Percentiles rank a stretch among this genome's conserved stretches.
Evolutionary conservation across 2,329 filamentous ascomycete species (phyloP).

Genomic region (Neonectria coccinea): DNA sequence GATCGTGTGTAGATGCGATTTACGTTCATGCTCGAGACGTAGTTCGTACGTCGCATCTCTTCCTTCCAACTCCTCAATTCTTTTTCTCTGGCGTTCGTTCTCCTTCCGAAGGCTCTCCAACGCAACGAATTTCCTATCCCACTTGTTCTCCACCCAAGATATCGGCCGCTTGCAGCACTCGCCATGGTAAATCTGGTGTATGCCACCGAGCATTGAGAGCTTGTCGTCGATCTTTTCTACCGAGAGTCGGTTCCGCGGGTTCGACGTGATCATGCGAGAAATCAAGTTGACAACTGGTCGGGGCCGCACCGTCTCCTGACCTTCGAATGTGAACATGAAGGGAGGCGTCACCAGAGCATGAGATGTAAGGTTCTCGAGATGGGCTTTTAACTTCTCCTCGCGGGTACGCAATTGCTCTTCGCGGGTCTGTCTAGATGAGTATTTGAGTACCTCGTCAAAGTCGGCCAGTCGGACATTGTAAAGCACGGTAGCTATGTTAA

Average conservation of each 20-base stretch:
- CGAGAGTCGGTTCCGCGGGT: constrained; percentile 48
- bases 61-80: constrained; percentile 52
- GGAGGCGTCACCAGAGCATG: constrained; percentile 51
- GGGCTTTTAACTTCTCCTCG: constrained; percentile 51
- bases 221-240: constrained; percentile 55
- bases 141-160: constrained; percentile 51
- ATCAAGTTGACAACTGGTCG: constrained; percentile 56
- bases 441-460: constrained; percentile 55
- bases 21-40: constrained; percentile 53
- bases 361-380: constrained; percentile 50
- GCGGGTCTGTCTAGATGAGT: constrained; percentile 42
- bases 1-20: constrained; percentile 49
- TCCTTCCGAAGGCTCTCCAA: constrained; percentile 48
- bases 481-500: constrained; percentile 58
- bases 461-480: constrained; percentile 54
- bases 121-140: constrained; percentile 51
- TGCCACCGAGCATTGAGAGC: constrained; percentile 58
- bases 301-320: constrained; percentile 54
- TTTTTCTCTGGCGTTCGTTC: constrained; percentile 49
- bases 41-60: constrained; percentile 55
- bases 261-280: constrained; percentile 50
- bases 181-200: constrained; percentile 61
- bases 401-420: constrained; percentile 49
- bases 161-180: constrained; percentile 57
- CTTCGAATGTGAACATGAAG: constrained; percentile 53